Evolutionary conservation across 169 alveolate species (phyloP).

Genomic region (Eimeria necatrix): DNA sequence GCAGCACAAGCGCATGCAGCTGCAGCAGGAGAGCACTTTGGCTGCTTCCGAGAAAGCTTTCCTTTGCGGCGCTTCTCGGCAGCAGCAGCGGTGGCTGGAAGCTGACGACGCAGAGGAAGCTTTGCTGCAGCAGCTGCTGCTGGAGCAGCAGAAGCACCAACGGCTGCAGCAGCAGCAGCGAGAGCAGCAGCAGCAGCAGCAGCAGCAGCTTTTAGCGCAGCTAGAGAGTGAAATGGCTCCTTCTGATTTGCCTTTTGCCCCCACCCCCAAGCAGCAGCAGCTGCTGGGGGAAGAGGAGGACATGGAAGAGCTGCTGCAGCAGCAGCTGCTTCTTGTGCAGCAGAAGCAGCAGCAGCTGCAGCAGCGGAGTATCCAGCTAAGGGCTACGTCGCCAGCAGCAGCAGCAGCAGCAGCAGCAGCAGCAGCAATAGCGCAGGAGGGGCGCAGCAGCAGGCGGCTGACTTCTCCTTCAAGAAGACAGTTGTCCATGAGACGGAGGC

Average conservation of each 20-base stretch:
- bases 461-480: background rate
- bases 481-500: constrained; percentile 51
- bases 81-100: too few relatives aligned
- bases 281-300: background rate
- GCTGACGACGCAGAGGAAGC: background rate
- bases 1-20: background rate
- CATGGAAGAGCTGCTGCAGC: background rate
- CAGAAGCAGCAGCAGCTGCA: constrained; percentile 42
- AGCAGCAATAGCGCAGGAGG: background rate
- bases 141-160: constrained; percentile 31
- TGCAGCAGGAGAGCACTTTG: background rate
- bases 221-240: background rate
- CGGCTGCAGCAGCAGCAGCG: constrained; percentile 6
- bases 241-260: background rate
- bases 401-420: constrained; percentile 40
- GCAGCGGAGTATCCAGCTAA: background rate
- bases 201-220: constrained; percentile 15
- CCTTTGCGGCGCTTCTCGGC: too few relatives aligned
- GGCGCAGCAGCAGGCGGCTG: constrained; percentile 27
- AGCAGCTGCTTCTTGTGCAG: constrained; percentile 8
- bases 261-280: background rate
- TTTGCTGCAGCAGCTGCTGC: background rate
- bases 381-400: background rate
- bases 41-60: too few relatives aligned
- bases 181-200: background rate